These are phyloP conservation scores for Cystobasidium sp. DNA, from an alignment of 1,284 basidiomycete species.

Conservation along the genomic window DNA sequence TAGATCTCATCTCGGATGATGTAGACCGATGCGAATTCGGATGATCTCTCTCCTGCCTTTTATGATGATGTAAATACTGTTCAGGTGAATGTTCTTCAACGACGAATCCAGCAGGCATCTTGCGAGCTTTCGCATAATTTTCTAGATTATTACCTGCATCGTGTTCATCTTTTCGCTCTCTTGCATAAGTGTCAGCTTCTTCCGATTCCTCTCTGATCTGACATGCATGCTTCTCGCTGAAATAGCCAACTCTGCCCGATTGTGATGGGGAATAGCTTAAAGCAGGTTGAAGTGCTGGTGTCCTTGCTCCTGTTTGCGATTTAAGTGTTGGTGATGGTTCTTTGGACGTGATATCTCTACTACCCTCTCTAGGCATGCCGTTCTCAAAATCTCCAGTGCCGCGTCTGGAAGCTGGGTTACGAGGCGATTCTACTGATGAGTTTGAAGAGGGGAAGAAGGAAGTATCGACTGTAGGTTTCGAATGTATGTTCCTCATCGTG, in stretches of 20 bases:
- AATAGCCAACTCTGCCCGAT: slow-evolving; percentile 34
- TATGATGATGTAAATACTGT: slow-evolving; percentile 37
- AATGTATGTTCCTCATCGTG: slow-evolving; percentile 9
- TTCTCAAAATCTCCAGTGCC: too few species aligned
- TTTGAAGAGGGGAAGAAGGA: slow-evolving; percentile 22
- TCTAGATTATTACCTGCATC: slow-evolving; percentile 36
- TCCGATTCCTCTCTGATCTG: not conserved
- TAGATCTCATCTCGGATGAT: not conserved
- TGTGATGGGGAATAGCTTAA: slow-evolving; percentile 32
- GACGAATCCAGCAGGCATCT: slow-evolving; percentile 53
- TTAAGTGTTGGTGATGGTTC: slow-evolving; percentile 18
- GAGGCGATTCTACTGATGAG: not conserved
- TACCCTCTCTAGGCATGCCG: not conserved
- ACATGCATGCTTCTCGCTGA: not conserved
- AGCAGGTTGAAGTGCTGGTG: slow-evolving; percentile 4
- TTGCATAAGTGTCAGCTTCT: not conserved
- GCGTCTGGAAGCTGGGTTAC: too few species aligned
- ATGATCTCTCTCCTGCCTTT: too few species aligned
- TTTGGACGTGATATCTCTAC: not conserved
- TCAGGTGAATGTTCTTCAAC: slow-evolving; percentile 50
- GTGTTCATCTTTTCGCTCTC: not conserved
- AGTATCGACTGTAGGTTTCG: slow-evolving; percentile 27
- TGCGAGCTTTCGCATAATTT: not conserved
- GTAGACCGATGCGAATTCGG: not conserved
- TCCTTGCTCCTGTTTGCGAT: not conserved